phyloP scores from a whole-genome alignment of 139 green algal genomes.

The Chlorella sp. region DNA sequence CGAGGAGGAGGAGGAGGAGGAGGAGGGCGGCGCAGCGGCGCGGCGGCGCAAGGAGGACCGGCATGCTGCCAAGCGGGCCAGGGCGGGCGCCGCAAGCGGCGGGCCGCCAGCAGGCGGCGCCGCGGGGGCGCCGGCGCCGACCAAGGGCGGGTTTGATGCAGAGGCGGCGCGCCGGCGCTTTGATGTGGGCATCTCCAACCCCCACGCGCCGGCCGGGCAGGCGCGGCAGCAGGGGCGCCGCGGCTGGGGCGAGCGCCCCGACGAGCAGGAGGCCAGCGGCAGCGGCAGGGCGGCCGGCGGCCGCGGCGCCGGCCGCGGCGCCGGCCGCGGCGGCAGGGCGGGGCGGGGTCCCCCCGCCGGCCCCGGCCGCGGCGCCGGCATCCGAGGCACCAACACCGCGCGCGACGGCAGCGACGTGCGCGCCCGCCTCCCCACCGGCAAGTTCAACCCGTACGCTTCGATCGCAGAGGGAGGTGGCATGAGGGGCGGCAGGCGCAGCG shows the following conservation, averaged over 20 bases:
- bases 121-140: neutral
- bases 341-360: neutral
- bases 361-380: too few relatives aligned
- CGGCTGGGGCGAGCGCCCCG: slow-evolving; percentile 2
- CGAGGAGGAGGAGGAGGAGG: neutral
- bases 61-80: too few relatives aligned
- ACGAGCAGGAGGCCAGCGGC: neutral
- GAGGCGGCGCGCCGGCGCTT: neutral
- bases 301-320: slow-evolving; percentile 1
- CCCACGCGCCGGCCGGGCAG: neutral
- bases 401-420: too few relatives aligned
- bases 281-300: slow-evolving; percentile 8
- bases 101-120: neutral
- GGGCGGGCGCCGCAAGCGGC: too few relatives aligned
- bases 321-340: slow-evolving; percentile 6
- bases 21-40: neutral
- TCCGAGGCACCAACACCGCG: too few relatives aligned
- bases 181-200: slow-evolving; percentile 28
- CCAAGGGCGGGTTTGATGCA: neutral
- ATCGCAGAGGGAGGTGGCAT: slow-evolving; percentile 19
- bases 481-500: slow-evolving; percentile 44
- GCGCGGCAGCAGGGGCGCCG: neutral
- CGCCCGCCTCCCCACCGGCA: neutral
- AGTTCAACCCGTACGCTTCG: slow-evolving; percentile 43
- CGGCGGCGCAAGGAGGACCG: too few relatives aligned